These are phyloP conservation scores for Rhodofomes roseus DNA, from an alignment of 1,284 basidiomycete species.

Conservation along the genomic window DNA sequence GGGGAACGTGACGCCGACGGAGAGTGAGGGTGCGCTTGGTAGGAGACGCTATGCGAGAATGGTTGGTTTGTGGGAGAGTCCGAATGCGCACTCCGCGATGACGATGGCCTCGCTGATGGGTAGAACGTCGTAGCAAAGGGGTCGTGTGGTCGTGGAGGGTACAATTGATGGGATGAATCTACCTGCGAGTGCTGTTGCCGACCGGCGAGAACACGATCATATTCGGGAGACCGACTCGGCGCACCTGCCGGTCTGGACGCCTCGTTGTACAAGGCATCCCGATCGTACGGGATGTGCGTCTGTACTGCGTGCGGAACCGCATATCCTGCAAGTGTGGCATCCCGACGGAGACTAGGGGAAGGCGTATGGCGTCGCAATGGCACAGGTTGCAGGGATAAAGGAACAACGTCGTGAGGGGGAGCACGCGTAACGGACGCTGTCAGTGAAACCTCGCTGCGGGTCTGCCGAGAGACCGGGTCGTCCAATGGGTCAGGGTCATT, in stretches of 20 bases:
- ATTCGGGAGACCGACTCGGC: constrained; percentile 8
- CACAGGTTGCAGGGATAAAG: constrained; percentile 20
- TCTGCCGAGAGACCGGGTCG: background rate
- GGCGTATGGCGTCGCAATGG: constrained; percentile 21
- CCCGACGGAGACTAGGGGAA: constrained; percentile 10
- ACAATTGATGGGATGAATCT: constrained; percentile 11
- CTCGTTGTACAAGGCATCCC: background rate
- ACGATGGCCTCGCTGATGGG: constrained; percentile 12
- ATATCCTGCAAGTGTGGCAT: background rate
- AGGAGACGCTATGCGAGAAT: constrained; percentile 11
- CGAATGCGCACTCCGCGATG: constrained; percentile 15
- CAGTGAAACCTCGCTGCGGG: background rate
- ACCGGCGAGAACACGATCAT: constrained; percentile 10
- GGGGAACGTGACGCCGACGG: constrained; percentile 14
- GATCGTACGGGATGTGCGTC: background rate
- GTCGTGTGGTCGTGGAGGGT: constrained; percentile 12
- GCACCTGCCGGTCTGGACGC: background rate
- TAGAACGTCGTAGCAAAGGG: constrained; percentile 9
- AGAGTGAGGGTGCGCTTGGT: constrained; percentile 10
- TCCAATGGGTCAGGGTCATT: background rate
- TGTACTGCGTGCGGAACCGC: background rate
- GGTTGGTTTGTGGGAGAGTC: constrained; percentile 10
- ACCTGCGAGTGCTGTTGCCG: constrained; percentile 16
- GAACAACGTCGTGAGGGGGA: constrained; percentile 19
- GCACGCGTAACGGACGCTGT: background rate